These are phyloP conservation scores for Fusarium concolor DNA, from an alignment of 2,329 filamentous ascomycete genomes.

Conservation along the genomic window DNA sequence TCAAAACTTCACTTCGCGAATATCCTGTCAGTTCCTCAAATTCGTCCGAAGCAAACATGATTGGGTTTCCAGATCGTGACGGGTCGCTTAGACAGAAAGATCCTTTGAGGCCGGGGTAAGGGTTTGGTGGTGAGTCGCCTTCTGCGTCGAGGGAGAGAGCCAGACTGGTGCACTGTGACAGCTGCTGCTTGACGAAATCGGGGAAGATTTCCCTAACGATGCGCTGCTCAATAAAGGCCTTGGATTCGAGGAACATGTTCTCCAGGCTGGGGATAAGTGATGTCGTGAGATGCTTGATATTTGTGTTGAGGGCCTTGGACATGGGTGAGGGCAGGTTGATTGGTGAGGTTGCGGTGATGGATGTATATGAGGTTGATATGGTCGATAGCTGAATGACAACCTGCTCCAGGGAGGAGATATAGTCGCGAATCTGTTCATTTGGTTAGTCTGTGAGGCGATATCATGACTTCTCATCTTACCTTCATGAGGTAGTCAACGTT, in stretches of 20 bases:
- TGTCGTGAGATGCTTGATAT: constrained; percentile 60
- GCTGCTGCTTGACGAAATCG: constrained; percentile 64
- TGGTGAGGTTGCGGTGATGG: constrained; percentile 56
- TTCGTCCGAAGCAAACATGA: constrained; percentile 62
- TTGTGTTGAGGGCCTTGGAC: constrained; percentile 56
- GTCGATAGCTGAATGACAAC: constrained; percentile 53
- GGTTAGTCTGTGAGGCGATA: not conserved
- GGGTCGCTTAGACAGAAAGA: constrained; percentile 70
- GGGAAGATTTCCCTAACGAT: constrained; percentile 62
- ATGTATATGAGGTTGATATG: constrained; percentile 59
- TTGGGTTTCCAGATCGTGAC: constrained; percentile 61
- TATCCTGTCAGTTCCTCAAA: constrained; percentile 66
- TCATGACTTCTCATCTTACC: constrained; percentile 47
- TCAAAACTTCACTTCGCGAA: constrained; percentile 58
- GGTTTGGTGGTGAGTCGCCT: constrained; percentile 45
- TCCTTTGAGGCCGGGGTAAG: constrained; percentile 66
- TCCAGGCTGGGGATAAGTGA: constrained; percentile 60
- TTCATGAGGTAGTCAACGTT: constrained; percentile 65
- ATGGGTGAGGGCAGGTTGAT: constrained; percentile 56
- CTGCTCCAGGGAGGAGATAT: constrained; percentile 58
- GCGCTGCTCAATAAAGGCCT: constrained; percentile 58
- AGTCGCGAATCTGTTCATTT: constrained; percentile 55
- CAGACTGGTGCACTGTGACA: constrained; percentile 58
- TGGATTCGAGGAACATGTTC: constrained; percentile 57
- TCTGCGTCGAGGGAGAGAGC: constrained; percentile 55